Evolutionary conservation across 73 alveolate genomes (phyloP).

Genomic region (Uronychia setigera): DNA sequence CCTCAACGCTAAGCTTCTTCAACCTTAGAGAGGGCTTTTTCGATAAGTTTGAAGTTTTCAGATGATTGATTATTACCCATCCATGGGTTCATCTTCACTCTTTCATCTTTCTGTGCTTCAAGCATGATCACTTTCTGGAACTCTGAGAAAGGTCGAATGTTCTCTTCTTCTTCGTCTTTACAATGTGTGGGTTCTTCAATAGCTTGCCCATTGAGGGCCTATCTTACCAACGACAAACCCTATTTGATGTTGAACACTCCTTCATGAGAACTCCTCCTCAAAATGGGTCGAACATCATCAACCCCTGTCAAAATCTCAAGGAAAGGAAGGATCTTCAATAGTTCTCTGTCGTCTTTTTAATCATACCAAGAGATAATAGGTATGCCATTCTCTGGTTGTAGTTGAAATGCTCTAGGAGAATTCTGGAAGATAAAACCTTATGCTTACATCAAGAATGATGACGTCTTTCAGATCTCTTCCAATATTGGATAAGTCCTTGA

Average conservation of each 20-base stretch:
- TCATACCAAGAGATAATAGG: conserved; percentile 70
- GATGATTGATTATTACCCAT: not conserved
- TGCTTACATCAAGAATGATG: conserved; percentile 53
- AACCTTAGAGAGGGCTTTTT: not conserved
- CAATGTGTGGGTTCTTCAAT: too few relatives aligned
- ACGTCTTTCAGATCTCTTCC: conserved; percentile 81
- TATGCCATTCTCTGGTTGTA: conserved; percentile 69
- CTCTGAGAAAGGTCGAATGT: too few relatives aligned
- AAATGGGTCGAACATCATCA: conserved; percentile 48
- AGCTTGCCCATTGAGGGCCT: too few relatives aligned
- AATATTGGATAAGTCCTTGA: conserved; percentile 74
- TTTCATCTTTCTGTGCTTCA: too few relatives aligned
- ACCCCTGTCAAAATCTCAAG: conserved; percentile 24
- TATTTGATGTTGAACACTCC: not conserved
- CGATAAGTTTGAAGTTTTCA: not conserved
- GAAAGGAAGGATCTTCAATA: conserved; percentile 22
- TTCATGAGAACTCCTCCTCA: conserved; percentile 22
- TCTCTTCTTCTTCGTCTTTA: too few relatives aligned
- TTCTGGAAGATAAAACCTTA: not conserved
- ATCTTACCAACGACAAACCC: too few relatives aligned
- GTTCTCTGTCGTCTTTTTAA: conserved; percentile 50
- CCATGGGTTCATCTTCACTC: too few relatives aligned
- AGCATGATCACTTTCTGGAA: too few relatives aligned
- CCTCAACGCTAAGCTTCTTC: not conserved
- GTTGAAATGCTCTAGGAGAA: conserved; percentile 57